These are phyloP conservation scores for Fusarium torulosum DNA, from an alignment of 2,329 filamentous ascomycete genomes.

Conservation along the genomic window DNA sequence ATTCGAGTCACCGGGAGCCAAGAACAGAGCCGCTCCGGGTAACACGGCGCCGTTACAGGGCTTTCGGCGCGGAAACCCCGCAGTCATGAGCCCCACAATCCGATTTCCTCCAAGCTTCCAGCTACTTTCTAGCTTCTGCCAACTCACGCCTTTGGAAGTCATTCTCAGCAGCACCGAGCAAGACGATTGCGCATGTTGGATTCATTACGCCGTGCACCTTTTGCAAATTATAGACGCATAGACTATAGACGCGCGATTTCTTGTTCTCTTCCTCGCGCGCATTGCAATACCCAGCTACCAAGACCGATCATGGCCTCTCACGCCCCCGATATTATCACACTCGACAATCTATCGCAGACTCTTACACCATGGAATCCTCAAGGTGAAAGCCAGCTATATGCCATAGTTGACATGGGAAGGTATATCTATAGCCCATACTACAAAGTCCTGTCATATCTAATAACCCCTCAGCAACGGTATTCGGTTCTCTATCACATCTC, in stretches of 20 bases:
- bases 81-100: constrained; percentile 36
- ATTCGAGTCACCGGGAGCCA: not conserved
- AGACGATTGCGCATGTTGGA: constrained; percentile 4
- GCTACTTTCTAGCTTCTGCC: constrained; percentile 20
- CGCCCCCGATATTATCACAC: constrained; percentile 60
- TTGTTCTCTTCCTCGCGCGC: not conserved
- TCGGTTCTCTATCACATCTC: constrained; percentile 88
- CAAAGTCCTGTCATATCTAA: too few species aligned
- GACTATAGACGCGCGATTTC: not conserved
- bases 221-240: not conserved
- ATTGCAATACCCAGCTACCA: not conserved
- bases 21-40: constrained; percentile 17
- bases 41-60: constrained; percentile 33
- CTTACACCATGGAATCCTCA: constrained; percentile 63
- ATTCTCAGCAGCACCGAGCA: not conserved
- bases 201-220: not conserved
- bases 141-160: constrained; percentile 11
- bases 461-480: constrained; percentile 79
- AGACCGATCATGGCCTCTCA: constrained; percentile 46
- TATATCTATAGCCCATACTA: too few species aligned
- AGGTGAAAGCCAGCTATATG: constrained; percentile 64
- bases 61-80: constrained; percentile 24
- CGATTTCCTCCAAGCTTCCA: constrained; percentile 25
- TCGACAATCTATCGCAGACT: constrained; percentile 64
- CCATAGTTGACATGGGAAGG: constrained; percentile 72